phyloP scores from a whole-genome alignment of 2,329 filamentous ascomycete genomes.

The Cladophialophora yegresii region DNA sequence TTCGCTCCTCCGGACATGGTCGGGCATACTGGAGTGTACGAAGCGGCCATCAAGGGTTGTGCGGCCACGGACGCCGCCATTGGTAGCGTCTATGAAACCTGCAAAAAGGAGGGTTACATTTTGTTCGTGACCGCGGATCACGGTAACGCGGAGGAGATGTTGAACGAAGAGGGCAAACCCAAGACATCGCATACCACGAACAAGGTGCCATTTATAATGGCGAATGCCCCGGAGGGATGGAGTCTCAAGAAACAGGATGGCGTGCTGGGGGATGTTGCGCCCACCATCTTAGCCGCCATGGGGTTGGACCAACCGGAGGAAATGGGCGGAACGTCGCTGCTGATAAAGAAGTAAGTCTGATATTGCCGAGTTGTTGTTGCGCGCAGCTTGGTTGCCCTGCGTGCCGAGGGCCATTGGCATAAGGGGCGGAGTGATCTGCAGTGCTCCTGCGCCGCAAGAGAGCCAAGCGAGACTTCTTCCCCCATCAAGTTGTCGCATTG shows the following conservation, averaged over 20 bases:
- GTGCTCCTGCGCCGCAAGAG: not conserved
- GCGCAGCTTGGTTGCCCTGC: not conserved
- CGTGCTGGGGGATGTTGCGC: constrained; percentile 95
- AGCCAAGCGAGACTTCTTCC: not conserved
- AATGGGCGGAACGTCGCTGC: constrained; percentile 84
- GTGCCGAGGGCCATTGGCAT: not conserved
- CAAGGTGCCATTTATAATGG: constrained; percentile 97
- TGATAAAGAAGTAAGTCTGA: constrained; percentile 64
- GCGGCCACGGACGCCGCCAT: constrained; percentile 91
- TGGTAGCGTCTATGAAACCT: constrained; percentile 85
- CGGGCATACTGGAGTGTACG: constrained; percentile 95
- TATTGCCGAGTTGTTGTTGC: constrained; percentile 7
- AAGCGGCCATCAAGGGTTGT: constrained; percentile 83
- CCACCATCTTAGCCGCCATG: constrained; percentile 89
- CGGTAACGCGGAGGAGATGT: constrained; percentile 99
- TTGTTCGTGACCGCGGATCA: constrained; percentile 97
- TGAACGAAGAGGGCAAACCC: constrained; percentile 89
- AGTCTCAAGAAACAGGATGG: constrained; percentile 79
- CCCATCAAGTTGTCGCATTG: constrained; percentile 12
- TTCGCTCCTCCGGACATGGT: constrained; percentile 99
- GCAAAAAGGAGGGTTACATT: constrained; percentile 89
- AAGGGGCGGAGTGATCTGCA: not conserved
- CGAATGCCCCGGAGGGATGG: constrained; percentile 89
- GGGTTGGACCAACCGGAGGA: constrained; percentile 84
- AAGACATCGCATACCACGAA: constrained; percentile 99